These are phyloP conservation scores for Medicago lupulina DNA, from an alignment of 306 rosid genomes.

Conservation along the genomic window DNA sequence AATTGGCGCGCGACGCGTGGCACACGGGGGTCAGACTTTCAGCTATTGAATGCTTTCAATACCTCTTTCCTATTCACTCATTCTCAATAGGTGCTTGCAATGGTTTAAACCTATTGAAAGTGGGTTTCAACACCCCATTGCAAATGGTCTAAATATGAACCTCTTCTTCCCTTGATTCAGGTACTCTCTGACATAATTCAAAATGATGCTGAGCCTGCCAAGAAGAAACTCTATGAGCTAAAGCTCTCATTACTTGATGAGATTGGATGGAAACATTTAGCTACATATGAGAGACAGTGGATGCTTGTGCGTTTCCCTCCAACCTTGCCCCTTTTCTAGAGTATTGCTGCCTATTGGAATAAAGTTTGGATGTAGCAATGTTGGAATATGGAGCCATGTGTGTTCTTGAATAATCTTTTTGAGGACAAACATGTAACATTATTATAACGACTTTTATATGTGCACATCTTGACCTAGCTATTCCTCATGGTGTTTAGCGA, in stretches of 20 bases:
- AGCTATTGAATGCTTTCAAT: no score
- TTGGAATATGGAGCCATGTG: neutral
- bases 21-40: no score
- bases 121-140: no score
- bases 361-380: conserved; percentile 17
- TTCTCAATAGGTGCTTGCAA: no score
- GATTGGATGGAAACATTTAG: conserved; percentile 83
- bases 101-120: no score
- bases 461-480: no score
- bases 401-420: conserved; percentile 17
- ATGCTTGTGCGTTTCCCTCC: conserved; percentile 89
- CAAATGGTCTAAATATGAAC: no score
- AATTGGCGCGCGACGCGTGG: no score
- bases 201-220: conserved; percentile 69
- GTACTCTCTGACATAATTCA: conserved; percentile 76
- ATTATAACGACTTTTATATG: neutral
- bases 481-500: no score
- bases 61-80: no score
- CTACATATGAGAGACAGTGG: conserved; percentile 80
- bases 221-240: conserved; percentile 82
- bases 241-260: conserved; percentile 82
- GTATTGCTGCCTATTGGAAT: neutral
- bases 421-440: conserved; percentile 25
- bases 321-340: conserved; percentile 74
- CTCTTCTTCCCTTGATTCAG: conserved; percentile 47